These are phyloP conservation scores for Russula olivacea DNA, from an alignment of 768 basidiomycete genomes.

Conservation along the genomic window DNA sequence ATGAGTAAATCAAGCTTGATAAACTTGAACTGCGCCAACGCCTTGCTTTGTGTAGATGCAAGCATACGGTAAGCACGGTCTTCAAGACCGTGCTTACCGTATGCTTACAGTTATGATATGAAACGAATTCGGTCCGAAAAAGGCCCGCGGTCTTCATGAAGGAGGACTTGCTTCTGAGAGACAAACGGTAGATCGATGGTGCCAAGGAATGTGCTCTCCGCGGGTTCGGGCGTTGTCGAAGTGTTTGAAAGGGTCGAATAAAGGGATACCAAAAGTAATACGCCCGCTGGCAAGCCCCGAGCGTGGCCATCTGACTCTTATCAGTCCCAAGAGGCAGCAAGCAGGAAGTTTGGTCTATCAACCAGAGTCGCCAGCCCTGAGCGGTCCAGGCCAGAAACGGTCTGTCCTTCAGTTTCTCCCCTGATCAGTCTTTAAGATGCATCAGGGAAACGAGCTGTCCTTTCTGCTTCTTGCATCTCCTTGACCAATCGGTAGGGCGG, in stretches of 20 bases:
- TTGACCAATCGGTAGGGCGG: background rate
- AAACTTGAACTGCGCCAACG: background rate
- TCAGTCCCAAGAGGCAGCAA: background rate
- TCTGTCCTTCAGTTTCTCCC: background rate
- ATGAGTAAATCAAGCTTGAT: background rate
- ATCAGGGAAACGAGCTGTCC: too few relatives aligned
- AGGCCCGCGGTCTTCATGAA: background rate
- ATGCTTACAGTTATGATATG: too few relatives aligned
- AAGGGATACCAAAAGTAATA: background rate
- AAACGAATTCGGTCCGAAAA: too few relatives aligned
- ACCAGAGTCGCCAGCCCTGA: background rate
- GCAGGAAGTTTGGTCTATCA: background rate
- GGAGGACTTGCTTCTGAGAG: background rate
- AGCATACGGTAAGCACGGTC: background rate
- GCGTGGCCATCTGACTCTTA: background rate
- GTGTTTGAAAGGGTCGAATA: background rate
- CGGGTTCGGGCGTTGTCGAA: background rate
- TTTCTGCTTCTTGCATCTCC: too few relatives aligned
- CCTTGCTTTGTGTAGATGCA: background rate
- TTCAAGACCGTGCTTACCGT: too few relatives aligned
- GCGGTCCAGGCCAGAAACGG: background rate
- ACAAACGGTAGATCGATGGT: background rate
- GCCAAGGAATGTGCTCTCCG: background rate
- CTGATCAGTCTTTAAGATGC: background rate
- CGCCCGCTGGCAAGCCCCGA: background rate